phyloP scores from a whole-genome alignment of 768 basidiomycete species.

The Xanthoconium stramineum region DNA sequence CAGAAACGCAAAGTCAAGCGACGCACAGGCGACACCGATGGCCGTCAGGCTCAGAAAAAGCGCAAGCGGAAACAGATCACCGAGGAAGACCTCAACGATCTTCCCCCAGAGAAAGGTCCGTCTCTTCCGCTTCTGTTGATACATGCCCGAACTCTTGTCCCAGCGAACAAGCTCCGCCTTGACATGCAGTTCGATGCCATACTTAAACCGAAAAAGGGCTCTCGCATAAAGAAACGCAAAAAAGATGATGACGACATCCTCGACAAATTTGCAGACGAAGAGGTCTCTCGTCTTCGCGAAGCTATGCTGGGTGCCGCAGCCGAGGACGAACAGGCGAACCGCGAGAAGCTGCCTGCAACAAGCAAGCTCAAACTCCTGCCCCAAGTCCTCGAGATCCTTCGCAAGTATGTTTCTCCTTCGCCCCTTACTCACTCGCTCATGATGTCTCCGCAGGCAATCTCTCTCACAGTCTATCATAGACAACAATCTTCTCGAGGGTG shows the following conservation, averaged over 20 bases:
- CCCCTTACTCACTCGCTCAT: neutral
- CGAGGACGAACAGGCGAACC: constrained; percentile 77
- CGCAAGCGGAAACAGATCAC: constrained; percentile 60
- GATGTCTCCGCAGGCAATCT: constrained; percentile 51
- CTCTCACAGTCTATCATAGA: constrained; percentile 92
- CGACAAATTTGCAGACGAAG: constrained; percentile 86
- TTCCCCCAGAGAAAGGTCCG: constrained; percentile 77
- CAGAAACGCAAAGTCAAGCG: constrained; percentile 26
- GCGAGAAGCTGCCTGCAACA: constrained; percentile 76
- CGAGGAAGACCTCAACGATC: constrained; percentile 63
- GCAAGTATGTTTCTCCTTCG: constrained; percentile 60
- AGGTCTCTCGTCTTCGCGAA: constrained; percentile 85
- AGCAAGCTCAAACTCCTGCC: constrained; percentile 80
- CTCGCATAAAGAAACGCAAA: constrained; percentile 64
- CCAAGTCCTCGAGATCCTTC: constrained; percentile 89
- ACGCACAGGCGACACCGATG: constrained; percentile 45
- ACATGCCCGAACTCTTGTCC: neutral
- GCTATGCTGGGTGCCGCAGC: constrained; percentile 85
- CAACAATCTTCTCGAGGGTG: constrained; percentile 89
- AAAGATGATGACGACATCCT: constrained; percentile 79
- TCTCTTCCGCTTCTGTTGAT: neutral
- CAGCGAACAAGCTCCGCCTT: constrained; percentile 74
- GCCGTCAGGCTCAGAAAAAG: constrained; percentile 41
- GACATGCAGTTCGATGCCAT: constrained; percentile 87
- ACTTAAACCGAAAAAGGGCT: constrained; percentile 72